phyloP scores from a whole-genome alignment of 106 monocot species.

The Dioscorea zingiberensis region DNA sequence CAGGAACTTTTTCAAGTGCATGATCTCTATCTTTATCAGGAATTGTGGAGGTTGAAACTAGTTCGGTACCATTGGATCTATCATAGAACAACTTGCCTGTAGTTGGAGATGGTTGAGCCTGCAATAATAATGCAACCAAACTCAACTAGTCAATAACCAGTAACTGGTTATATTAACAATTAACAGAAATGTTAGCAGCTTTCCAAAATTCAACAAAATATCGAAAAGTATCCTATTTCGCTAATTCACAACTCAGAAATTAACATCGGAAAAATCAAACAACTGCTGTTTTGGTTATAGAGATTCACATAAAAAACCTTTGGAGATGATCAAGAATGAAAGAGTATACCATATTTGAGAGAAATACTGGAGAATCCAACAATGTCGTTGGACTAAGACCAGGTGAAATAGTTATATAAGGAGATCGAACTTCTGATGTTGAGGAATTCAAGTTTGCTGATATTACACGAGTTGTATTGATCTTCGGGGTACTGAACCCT shows the following conservation, averaged over 20 bases:
- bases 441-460: slow-evolving; percentile 18
- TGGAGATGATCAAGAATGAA: background rate
- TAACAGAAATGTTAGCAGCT: too few relatives aligned
- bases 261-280: too few relatives aligned
- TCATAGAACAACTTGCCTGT: slow-evolving; percentile 43
- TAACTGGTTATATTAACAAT: too few relatives aligned
- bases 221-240: too few relatives aligned
- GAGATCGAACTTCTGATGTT: slow-evolving; percentile 36
- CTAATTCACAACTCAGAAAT: too few relatives aligned
- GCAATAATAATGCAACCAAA: slow-evolving; percentile 4
- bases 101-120: slow-evolving; percentile 60
- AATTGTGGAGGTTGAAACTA: slow-evolving; percentile 3
- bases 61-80: slow-evolving; percentile 8
- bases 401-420: slow-evolving; percentile 58
- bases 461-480: slow-evolving; percentile 44
- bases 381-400: slow-evolving; percentile 69
- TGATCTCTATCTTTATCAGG: slow-evolving; percentile 19
- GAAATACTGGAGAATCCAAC: slow-evolving; percentile 81
- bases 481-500: slow-evolving; percentile 58
- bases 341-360: slow-evolving; percentile 45
- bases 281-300: too few relatives aligned
- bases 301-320: background rate
- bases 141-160: too few relatives aligned
- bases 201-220: too few relatives aligned
- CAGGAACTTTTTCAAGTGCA: slow-evolving; percentile 13